phyloP scores from a whole-genome alignment of 495 filamentous ascomycete genomes.

The Penicillium cosmopolitanum region DNA sequence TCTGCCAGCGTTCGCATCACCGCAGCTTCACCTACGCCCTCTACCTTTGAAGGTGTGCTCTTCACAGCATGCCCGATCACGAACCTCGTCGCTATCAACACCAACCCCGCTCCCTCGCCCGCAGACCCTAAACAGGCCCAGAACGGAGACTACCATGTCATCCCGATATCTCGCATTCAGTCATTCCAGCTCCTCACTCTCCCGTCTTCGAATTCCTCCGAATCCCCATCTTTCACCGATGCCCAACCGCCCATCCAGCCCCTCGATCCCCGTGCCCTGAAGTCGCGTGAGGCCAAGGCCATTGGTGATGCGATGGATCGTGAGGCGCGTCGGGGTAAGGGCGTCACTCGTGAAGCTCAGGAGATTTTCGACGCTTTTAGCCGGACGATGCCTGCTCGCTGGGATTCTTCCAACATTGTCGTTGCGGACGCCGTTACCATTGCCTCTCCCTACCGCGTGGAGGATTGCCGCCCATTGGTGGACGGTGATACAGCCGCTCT shows the following conservation, averaged over 20 bases:
- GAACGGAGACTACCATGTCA: constrained; percentile 63
- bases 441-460: constrained; percentile 60
- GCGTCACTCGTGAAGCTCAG: constrained; percentile 67
- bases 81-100: constrained; percentile 66
- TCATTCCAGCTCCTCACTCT: constrained; percentile 63
- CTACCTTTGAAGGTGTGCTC: constrained; percentile 64
- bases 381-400: constrained; percentile 65
- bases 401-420: constrained; percentile 65
- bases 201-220: constrained; percentile 57
- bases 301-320: constrained; percentile 56
- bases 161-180: constrained; percentile 66
- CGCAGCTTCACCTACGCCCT: constrained; percentile 53
- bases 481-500: constrained; percentile 56
- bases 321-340: constrained; percentile 60
- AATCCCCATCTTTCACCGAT: constrained; percentile 46
- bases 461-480: constrained; percentile 57
- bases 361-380: constrained; percentile 70
- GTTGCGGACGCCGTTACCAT: constrained; percentile 69
- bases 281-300: constrained; percentile 56
- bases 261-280: constrained; percentile 57
- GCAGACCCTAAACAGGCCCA: constrained; percentile 44
- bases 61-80: constrained; percentile 70
- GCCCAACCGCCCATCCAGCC: constrained; percentile 44
- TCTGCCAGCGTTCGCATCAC: constrained; percentile 60
- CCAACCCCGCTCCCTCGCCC: constrained; percentile 36